Conservation (phyloP, 805 yeast genomes). For the Saturnispora besseyi region DNA sequence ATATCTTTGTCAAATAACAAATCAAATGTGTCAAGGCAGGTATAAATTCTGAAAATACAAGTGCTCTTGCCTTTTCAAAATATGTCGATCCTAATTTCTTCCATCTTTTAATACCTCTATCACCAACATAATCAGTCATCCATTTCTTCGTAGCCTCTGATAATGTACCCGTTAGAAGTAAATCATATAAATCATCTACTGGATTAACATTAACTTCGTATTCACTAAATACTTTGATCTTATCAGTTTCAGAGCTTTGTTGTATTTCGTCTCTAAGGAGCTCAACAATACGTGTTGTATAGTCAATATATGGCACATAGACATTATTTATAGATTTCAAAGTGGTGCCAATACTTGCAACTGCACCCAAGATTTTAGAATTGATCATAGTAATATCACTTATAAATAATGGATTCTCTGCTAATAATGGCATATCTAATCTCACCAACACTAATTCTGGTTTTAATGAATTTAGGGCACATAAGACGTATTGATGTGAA, state of each 20-base stretch:
- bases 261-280: constrained; percentile 30
- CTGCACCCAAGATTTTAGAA: constrained; percentile 28
- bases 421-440: constrained; percentile 3
- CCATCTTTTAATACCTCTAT: constrained; percentile 54
- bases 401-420: constrained; percentile 16
- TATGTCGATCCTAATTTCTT: constrained; percentile 38
- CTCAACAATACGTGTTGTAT: constrained; percentile 27
- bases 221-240: background rate
- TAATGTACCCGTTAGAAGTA: constrained; percentile 46
- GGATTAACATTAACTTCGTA: constrained; percentile 18
- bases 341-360: constrained; percentile 29
- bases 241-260: constrained; percentile 12
- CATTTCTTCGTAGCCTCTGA: constrained; percentile 44
- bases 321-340: constrained; percentile 24
- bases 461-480: background rate
- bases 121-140: constrained; percentile 59
- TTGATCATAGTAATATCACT: constrained; percentile 26
- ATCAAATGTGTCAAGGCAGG: constrained; percentile 50
- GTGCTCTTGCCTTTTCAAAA: constrained; percentile 42
- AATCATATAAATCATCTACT: constrained; percentile 35
- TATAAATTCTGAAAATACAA: constrained; percentile 39
- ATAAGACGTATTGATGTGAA: background rate
- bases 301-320: constrained; percentile 31
- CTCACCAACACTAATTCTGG: background rate
- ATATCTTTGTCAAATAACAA: background rate